Evolutionary conservation across 108 stramenopile genomes (phyloP), one percentile per base, ranked within the genome.

Genomic region (Asterionellopsis glacialis): DNA sequence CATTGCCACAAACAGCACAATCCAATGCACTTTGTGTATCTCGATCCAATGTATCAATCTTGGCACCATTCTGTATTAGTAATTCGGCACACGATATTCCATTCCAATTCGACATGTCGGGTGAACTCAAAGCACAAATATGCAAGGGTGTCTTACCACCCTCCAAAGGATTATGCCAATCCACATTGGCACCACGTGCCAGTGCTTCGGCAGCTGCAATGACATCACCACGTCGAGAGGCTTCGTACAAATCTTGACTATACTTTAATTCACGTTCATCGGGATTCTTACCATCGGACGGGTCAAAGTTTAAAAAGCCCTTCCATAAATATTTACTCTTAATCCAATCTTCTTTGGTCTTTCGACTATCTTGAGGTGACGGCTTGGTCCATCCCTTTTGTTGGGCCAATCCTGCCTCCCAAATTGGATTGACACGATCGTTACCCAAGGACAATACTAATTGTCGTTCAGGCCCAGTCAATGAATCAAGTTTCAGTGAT

Each of bases 341-440:
- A 60, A 92, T 92, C 87, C 87, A 92, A 54, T 86, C 86, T 67
- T 92, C 90, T 57, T 81, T 83, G 16, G 70, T 38, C 45, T 92
- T 87, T 24, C 90, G 66, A 19, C 67, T 56, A 6, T 78, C 82
- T 22, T 58, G 55, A 10, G 51, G 60, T 3, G 53, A 65, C 15
- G 91, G 91, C 57, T 88, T 88, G 2, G 70, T 80, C 91, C 91
- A 92, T 39, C 91, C 91, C 64, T 82, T 77, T 72, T 92, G 91
- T 18, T 67, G 67, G n/a, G 61, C 69, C 13, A 82, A 53, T 26
- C 87, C 87, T n/a, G 73, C 85, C 60, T 92, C 91, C 87, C 87
- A 92, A 49, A 92, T 83, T 26, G 67, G 52, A 74, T 92, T 92
- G 19, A 72, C 85, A 13, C 71, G 76, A 11, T 83, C 82, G 57